Evolutionary conservation across 257 asterid species (phyloP).

Genomic region (Nicotiana obtusifolia): DNA sequence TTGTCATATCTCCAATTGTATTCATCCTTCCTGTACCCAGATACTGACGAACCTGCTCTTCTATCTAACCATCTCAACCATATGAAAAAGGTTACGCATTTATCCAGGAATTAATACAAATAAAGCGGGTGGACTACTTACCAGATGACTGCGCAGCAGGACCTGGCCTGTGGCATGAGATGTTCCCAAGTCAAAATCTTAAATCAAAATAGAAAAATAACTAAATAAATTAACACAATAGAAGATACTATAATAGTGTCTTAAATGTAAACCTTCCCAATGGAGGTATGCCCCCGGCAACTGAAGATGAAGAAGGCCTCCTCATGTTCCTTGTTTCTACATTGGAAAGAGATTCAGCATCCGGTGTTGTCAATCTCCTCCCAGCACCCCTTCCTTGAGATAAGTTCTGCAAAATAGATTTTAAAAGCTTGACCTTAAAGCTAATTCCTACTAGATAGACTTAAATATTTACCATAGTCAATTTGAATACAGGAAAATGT

Average conservation of each 20-base stretch:
- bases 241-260: not conserved
- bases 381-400: conserved; percentile 80
- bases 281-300: conserved; percentile 95
- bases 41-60: conserved; percentile 75
- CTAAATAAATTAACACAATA: not conserved
- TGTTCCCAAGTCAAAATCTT: conserved; percentile 13
- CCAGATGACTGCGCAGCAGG: conserved; percentile 79
- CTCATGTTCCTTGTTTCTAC: conserved; percentile 59
- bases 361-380: conserved; percentile 57
- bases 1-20: conserved; percentile 78
- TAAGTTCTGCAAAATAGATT: conserved; percentile 53
- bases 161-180: conserved; percentile 47
- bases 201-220: not conserved
- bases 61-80: conserved; percentile 47
- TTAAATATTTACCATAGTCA: not conserved
- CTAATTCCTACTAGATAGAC: conserved; percentile 9
- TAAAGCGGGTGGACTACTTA: conserved; percentile 29
- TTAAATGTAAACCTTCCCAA: conserved; percentile 63
- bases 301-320: conserved; percentile 74
- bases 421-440: not conserved
- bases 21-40: conserved; percentile 90
- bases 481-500: not conserved
- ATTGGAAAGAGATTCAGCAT: conserved; percentile 52
- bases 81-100: conserved; percentile 7
- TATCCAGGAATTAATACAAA: not conserved